Evolutionary conservation across 805 yeast species (phyloP), one percentile per base, ranked within the genome.

Genomic region (Metschnikowia borealis): DNA sequence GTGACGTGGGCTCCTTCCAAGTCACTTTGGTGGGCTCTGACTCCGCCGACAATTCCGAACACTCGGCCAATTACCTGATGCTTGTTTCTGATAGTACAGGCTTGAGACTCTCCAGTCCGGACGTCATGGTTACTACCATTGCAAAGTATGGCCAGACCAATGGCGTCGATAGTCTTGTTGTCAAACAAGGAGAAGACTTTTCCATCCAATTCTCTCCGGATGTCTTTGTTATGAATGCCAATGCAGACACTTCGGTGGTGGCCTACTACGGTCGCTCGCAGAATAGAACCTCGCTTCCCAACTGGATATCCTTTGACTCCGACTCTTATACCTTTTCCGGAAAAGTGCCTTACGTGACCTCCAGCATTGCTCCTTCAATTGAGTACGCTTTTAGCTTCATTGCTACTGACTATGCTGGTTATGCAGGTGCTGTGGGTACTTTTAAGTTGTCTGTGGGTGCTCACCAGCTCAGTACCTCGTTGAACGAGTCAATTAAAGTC

Each of bases 271-370:
- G 97, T 18, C 79, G 86, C 55, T 82, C 91, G n/a, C 69, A 75
- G 13, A 89, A 88, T 65, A 81, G 91, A 63, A 80, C 96, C 1
- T 92, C 99, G 2, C 74, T 94, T 49, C 99, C 99, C 36, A 85
- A 82, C 62, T 94, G 99, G 98, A 72, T 89, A 46, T 67, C 70
- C 48, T 94, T 92, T 63, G 84, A 89, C 61, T 60, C 78, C 5
- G 71, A 72, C 48, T 73, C 75, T 36, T 70, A 89, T 55, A 78
- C 87, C 18, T 92, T 90, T 67, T 75, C 82, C 39, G 99, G 99
- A 32, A 84, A 85, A 1, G 92, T 96, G 1, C 99, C 99, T 10
- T 74, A 85, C 6, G 88, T 88, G 32, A 85, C 88, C 57, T 87
- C 97, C 2, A 76, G 79, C 15, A 85, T 89, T 58, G 99, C 99